phyloP scores from a whole-genome alignment of 805 yeast species.

The Candida arabinofermentans region DNA sequence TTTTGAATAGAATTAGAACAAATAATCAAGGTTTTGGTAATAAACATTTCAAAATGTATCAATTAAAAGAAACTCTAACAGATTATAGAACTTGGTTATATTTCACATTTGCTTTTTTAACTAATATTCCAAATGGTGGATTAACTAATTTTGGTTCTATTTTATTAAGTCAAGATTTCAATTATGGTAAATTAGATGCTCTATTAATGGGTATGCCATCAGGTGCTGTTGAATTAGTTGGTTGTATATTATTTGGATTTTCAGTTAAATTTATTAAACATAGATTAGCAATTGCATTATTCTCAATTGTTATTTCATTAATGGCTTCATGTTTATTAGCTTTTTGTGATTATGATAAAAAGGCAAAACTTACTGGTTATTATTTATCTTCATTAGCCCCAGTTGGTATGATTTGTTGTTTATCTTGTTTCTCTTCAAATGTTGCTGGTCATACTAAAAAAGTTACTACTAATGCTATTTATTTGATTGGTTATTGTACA shows the following conservation, averaged over 20 bases:
- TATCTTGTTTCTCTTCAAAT: slow-evolving; percentile 30
- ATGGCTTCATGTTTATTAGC: slow-evolving; percentile 21
- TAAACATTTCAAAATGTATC: slow-evolving; percentile 48
- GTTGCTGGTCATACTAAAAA: slow-evolving; percentile 70
- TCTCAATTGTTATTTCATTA: slow-evolving; percentile 10
- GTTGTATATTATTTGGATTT: slow-evolving; percentile 22
- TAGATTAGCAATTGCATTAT: no score
- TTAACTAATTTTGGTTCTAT: slow-evolving; percentile 34
- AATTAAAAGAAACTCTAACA: slow-evolving; percentile 48
- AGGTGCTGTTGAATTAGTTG: slow-evolving; percentile 29
- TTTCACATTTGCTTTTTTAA: slow-evolving; percentile 39
- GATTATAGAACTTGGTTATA: slow-evolving; percentile 50
- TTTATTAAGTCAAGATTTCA: slow-evolving; percentile 28
- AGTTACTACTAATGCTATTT: slow-evolving; percentile 48
- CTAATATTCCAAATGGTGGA: slow-evolving; percentile 42
- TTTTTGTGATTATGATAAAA: slow-evolving; percentile 22
- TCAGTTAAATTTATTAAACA: no score
- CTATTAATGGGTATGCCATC: slow-evolving; percentile 26
- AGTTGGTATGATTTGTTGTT: slow-evolving; percentile 18
- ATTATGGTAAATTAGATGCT: slow-evolving; percentile 26
- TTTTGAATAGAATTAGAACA: slow-evolving; percentile 22
- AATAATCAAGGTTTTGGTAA: slow-evolving; percentile 38
- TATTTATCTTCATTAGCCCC: no score
- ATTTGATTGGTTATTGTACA: slow-evolving; percentile 57
- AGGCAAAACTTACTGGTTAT: no score